Evolutionary conservation across 2,329 filamentous ascomycete species (phyloP).

Genomic region (Fusarium illudens): DNA sequence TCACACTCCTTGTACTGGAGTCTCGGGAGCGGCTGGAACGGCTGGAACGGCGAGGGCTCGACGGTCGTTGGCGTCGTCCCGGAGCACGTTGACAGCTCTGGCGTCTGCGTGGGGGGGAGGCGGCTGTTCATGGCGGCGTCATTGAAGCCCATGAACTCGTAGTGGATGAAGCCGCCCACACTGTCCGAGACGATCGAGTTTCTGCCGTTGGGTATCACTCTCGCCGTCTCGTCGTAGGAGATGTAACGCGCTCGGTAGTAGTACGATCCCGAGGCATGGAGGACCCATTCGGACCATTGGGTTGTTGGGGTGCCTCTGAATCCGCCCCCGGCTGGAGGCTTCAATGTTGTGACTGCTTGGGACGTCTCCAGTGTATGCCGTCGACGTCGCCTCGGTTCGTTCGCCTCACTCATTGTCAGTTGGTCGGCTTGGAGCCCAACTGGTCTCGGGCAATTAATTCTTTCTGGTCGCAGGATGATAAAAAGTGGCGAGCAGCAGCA

Average conservation of each 20-base stretch:
- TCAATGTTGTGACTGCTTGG: conserved; percentile 2
- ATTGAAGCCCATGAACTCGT: conserved; percentile 32
- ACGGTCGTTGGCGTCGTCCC: conserved; percentile 13
- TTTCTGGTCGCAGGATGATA: not conserved
- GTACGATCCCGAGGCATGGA: conserved; percentile 19
- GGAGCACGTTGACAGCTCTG: conserved; percentile 21
- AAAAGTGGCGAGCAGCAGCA: not conserved
- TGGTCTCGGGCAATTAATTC: not conserved
- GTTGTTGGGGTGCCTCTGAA: not conserved
- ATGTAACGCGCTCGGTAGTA: conserved; percentile 39
- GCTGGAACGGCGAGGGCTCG: not conserved
- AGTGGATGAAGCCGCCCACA: conserved; percentile 35
- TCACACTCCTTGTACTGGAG: conserved; percentile 6
- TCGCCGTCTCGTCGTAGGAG: conserved; percentile 21
- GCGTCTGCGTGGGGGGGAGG: not conserved
- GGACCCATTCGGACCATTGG: conserved; percentile 33
- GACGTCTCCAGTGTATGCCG: not conserved
- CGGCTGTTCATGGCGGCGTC: not conserved
- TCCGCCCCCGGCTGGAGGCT: not conserved
- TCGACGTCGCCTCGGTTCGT: not conserved
- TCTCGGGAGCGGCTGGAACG: not conserved
- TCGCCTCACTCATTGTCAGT: conserved; percentile 7
- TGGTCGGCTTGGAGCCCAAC: not conserved
- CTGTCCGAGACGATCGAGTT: conserved; percentile 32
- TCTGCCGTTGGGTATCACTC: conserved; percentile 23